Evolutionary conservation across 108 stramenopile species (phyloP).

Genomic region (Conticribra guillardii): DNA sequence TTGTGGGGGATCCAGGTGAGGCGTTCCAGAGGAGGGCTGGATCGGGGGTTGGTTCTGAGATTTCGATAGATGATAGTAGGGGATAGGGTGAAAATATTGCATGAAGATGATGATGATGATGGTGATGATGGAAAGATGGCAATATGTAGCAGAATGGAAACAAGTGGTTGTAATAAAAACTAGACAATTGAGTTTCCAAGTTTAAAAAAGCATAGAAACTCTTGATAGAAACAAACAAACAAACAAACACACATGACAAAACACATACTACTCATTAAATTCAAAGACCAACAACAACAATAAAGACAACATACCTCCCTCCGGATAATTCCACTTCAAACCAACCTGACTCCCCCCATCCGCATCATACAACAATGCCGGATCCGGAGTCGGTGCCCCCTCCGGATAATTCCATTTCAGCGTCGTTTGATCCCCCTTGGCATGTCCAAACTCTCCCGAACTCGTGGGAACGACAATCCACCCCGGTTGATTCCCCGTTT

Average conservation of each 20-base stretch:
- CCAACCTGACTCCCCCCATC: neutral
- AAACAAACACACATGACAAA: too few relatives aligned
- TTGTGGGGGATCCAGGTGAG: neutral
- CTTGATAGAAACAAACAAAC: too few relatives aligned
- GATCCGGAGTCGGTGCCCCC: constrained; percentile 33
- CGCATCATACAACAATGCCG: constrained; percentile 10
- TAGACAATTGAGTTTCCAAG: neutral
- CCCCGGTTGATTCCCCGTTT: constrained; percentile 27
- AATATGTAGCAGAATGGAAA: neutral
- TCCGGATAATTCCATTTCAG: constrained; percentile 24
- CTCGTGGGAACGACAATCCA: constrained; percentile 31
- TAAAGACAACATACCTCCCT: neutral
- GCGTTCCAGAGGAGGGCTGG: constrained; percentile 6
- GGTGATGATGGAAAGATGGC: too few relatives aligned
- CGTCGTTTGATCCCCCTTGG: neutral
- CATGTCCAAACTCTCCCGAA: neutral
- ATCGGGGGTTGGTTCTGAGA: constrained; percentile 16
- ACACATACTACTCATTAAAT: too few relatives aligned
- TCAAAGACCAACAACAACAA: too few relatives aligned
- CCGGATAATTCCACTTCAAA: neutral
- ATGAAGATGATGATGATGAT: too few relatives aligned
- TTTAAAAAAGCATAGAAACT: neutral
- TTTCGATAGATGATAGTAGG: neutral
- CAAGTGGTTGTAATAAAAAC: neutral
- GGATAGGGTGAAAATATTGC: neutral